phyloP scores from a whole-genome alignment of 2,329 filamentous ascomycete genomes.

The Cryphonectria carpinicola region DNA sequence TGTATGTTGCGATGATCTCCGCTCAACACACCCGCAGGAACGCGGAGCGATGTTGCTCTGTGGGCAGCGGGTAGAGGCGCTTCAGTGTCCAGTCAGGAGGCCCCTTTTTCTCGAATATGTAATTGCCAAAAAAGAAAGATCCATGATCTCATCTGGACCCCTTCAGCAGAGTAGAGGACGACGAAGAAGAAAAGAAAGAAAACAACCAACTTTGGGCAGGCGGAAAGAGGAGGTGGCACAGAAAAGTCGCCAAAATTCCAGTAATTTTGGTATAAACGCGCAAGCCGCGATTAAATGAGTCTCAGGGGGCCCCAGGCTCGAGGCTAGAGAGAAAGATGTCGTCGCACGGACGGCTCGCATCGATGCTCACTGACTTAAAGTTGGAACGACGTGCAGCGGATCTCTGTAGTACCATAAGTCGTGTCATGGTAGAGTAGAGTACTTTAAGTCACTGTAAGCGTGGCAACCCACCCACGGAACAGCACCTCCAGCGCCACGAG shows the following conservation, averaged over 20 bases:
- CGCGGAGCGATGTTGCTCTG: slow-evolving; percentile 7
- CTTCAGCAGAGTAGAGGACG: background rate
- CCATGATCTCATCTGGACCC: background rate
- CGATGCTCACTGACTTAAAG: background rate
- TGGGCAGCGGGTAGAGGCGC: slow-evolving; percentile 13
- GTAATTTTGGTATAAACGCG: slow-evolving; percentile 16
- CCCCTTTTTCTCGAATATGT: background rate
- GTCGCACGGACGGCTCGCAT: slow-evolving; percentile 6
- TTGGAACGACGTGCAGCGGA: slow-evolving; percentile 2
- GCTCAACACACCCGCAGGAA: background rate
- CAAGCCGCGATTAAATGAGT: slow-evolving; percentile 9
- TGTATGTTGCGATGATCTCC: slow-evolving; percentile 9
- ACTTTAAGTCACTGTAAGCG: background rate
- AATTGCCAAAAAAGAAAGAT: background rate
- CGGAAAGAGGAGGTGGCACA: background rate
- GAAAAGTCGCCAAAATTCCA: too few species aligned
- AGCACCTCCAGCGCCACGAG: slow-evolving; percentile 10
- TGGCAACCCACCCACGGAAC: slow-evolving; percentile 7
- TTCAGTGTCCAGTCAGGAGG: slow-evolving; percentile 13
- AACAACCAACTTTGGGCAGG: background rate
- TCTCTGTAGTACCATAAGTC: background rate
- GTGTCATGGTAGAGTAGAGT: background rate
- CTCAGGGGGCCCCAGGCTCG: too few species aligned
- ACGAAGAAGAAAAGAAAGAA: background rate
- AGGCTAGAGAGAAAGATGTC: slow-evolving; percentile 1